phyloP scores from a whole-genome alignment of 1,139 yeast genomes.

The Chernovozyma aurita region DNA sequence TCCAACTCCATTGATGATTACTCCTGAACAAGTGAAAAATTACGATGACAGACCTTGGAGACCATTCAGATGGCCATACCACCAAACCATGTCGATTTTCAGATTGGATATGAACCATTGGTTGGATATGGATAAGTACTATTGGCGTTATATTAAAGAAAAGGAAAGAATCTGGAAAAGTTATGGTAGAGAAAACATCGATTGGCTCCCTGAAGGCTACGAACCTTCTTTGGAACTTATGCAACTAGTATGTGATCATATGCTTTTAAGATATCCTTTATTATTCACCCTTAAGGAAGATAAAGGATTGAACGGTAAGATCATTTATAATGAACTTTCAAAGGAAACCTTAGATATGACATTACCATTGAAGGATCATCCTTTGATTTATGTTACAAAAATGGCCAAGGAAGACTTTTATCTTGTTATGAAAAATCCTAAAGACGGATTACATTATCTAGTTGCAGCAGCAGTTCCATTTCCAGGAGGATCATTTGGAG shows the following conservation, averaged over 20 bases:
- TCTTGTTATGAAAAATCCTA: conserved; percentile 48
- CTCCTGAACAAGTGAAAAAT: conserved; percentile 60
- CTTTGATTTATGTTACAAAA: conserved; percentile 57
- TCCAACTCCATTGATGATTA: conserved; percentile 51
- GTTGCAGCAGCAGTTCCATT: conserved; percentile 75
- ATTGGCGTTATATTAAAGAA: conserved; percentile 60
- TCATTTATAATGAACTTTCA: conserved; percentile 58
- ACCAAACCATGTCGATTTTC: conserved; percentile 74
- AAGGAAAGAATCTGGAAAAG: conserved; percentile 52
- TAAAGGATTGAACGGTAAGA: conserved; percentile 27
- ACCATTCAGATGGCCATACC: conserved; percentile 78
- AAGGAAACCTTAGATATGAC: conserved; percentile 58
- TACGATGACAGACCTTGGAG: conserved; percentile 80
- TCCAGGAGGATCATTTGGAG: conserved; percentile 73
- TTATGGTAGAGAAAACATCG: conserved; percentile 60
- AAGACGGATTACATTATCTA: conserved; percentile 58
- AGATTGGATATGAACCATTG: conserved; percentile 68
- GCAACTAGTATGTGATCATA: conserved; percentile 57
- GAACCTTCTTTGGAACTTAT: conserved; percentile 61
- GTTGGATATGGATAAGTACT: conserved; percentile 78
- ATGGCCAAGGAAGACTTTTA: conserved; percentile 76
- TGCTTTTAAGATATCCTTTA: conserved; percentile 58
- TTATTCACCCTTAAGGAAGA: conserved; percentile 51
- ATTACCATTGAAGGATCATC: conserved; percentile 57
- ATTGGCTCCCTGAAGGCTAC: conserved; percentile 64